Base-by-base conservation (phyloP, 768 basidiomycete species). In the Pleurotus eryngii region DNA sequence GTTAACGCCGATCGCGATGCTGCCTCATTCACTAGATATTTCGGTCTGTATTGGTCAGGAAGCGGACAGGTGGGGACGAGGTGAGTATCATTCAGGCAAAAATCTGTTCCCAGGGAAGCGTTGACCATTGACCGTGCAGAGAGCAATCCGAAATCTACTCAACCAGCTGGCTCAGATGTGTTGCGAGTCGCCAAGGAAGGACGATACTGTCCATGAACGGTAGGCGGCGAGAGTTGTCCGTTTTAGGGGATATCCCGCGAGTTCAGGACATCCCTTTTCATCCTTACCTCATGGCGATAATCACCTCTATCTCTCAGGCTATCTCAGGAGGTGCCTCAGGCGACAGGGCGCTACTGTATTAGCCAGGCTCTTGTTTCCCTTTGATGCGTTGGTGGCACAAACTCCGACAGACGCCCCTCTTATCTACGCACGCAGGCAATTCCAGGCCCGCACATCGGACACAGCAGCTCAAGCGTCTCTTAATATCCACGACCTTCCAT, bases 291-390 rank as follows among this genome's bases (percentile, higher is more conserved):
- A 53, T 53, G 51, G 51, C 51, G 51, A 53, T 53, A 53, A 53
- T 53, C 51, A 53, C 51, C 51, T 53, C 38, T 18, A 53, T 53
- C 51, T 53, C 51, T 42, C 51, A 53, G 37, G 51, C 51, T 40
- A 53, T 53, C 51, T 53, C 51, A 53, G 51, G 51, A 35, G 51
- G 39, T 53, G 51, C 51, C 51, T 42, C 51, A 53, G 37, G 37
- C 42, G 51, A 20, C 37, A 20, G 39, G 51, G 51, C 51, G 51
- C 51, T 30, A n/a, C n/a, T n/a, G n/a, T n/a, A 53, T 53, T 53
- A 53, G 24, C 42, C 37, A 37, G 51, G n/a, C 37, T 53, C 38
- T 40, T 53, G 39, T 53, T 40, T 53, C 15, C 38, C 51, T 15
- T 53, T 53, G 51, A 53, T 17, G 51, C 39, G 42, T 35, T 53